A percentile compares a stretch with the other conserved stretches of the same genome.
phyloP scores from a whole-genome alignment of 371 early-diverging fungal genomes.

The Paraphysoderma sedebokerense region DNA sequence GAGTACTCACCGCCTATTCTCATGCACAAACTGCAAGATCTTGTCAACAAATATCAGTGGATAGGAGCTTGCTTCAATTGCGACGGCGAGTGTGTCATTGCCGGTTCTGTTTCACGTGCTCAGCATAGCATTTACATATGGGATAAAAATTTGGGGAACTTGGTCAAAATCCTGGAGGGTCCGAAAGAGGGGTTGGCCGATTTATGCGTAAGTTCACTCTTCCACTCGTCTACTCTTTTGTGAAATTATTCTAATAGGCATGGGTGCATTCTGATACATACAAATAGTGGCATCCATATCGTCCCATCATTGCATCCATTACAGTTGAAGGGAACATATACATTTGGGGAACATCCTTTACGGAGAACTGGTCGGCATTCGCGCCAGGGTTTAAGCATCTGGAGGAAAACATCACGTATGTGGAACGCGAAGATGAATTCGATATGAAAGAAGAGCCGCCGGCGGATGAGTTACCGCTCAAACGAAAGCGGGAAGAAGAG shows the following conservation, averaged over 20 bases:
- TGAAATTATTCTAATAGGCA: background rate
- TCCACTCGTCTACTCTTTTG: slow-evolving; percentile 2
- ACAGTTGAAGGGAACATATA: slow-evolving; percentile 63
- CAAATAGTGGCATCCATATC: slow-evolving; percentile 67
- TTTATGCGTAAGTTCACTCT: slow-evolving; percentile 37
- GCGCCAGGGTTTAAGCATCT: slow-evolving; percentile 79
- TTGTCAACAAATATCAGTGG: slow-evolving; percentile 77
- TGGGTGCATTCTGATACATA: background rate
- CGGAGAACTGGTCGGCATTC: slow-evolving; percentile 83
- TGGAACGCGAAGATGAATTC: slow-evolving; percentile 84
- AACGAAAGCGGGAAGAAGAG: no score
- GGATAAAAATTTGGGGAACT: slow-evolving; percentile 58
- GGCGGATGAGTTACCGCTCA: no score
- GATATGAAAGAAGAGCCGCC: no score
- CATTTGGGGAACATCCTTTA: slow-evolving; percentile 68
- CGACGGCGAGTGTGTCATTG: slow-evolving; percentile 72
- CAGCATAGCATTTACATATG: slow-evolving; percentile 85
- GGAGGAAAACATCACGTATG: slow-evolving; percentile 80
- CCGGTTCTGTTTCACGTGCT: slow-evolving; percentile 55
- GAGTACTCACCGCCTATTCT: slow-evolving; percentile 5
- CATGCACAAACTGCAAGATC: slow-evolving; percentile 36
- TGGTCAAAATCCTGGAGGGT: slow-evolving; percentile 80
- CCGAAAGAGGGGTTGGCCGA: slow-evolving; percentile 76
- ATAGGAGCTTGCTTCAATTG: slow-evolving; percentile 59
- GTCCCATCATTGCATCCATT: slow-evolving; percentile 65